These are phyloP conservation scores for Diddensiella transvaalensis DNA, from an alignment of 805 yeast species.

Conservation along the genomic window DNA sequence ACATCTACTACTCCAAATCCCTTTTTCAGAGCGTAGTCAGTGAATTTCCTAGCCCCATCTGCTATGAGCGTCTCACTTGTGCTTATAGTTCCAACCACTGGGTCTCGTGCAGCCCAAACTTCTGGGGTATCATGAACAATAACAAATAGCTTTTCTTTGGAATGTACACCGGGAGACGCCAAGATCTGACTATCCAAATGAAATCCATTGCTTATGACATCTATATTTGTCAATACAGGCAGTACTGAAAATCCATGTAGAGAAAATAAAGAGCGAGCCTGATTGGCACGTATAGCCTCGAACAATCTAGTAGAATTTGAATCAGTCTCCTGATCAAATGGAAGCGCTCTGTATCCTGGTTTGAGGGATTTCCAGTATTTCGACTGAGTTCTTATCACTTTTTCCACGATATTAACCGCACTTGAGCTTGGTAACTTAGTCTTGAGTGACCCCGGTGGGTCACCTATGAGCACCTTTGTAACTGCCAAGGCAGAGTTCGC, in stretches of 20 bases:
- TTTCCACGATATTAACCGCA: conserved; percentile 75
- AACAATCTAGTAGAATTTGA: conserved; percentile 24
- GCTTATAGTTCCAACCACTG: conserved; percentile 73
- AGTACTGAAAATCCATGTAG: conserved; percentile 59
- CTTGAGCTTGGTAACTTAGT: conserved; percentile 66
- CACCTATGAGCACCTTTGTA: conserved; percentile 86
- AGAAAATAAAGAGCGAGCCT: conserved; percentile 49
- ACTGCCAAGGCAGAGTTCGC: conserved; percentile 89
- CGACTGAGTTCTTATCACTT: conserved; percentile 76
- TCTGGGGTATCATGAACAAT: conserved; percentile 89
- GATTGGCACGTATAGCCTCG: conserved; percentile 73
- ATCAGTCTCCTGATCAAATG: not conserved
- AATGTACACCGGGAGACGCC: conserved; percentile 65
- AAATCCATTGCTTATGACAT: conserved; percentile 1
- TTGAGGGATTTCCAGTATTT: conserved; percentile 82
- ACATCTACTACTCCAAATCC: conserved; percentile 81
- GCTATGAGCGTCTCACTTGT: conserved; percentile 67
- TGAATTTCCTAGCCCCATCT: conserved; percentile 67
- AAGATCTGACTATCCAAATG: conserved; percentile 59
- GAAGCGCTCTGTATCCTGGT: conserved; percentile 46
- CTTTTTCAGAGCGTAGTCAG: conserved; percentile 60
- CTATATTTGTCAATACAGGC: conserved; percentile 51
- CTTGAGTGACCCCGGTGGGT: conserved; percentile 81
- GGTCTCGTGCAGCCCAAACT: conserved; percentile 83
- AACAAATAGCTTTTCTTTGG: conserved; percentile 58